Percentiles rank a stretch among this genome's conserved stretches.
These are phyloP conservation scores for Leccinum idahoense DNA, from an alignment of 1,284 basidiomycete species.

Conservation along the genomic window DNA sequence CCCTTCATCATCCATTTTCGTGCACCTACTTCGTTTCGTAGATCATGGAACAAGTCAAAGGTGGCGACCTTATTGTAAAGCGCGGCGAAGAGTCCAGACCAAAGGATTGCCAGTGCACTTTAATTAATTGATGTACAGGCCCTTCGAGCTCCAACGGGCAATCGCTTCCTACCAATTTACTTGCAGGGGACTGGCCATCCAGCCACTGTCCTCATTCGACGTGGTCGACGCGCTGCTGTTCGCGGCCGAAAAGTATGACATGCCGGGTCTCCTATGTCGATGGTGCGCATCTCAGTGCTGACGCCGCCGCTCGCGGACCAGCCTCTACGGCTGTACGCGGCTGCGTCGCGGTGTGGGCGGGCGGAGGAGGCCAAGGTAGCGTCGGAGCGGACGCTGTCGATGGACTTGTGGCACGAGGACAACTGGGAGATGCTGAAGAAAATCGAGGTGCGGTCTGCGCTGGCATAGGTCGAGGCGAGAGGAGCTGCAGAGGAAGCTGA, in stretches of 20 bases:
- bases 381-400: slow-evolving; percentile 43
- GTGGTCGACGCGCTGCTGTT: slow-evolving; percentile 49
- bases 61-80: no score
- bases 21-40: no score
- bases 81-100: no score
- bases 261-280: slow-evolving; percentile 52
- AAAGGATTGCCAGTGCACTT: no score
- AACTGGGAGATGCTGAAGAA: slow-evolving; percentile 42
- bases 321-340: slow-evolving; percentile 52
- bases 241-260: slow-evolving; percentile 65
- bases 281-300: slow-evolving; percentile 49
- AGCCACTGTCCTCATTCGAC: slow-evolving; percentile 46
- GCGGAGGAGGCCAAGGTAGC: slow-evolving; percentile 40
- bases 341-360: slow-evolving; percentile 57
- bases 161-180: no score
- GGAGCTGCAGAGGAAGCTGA: slow-evolving; percentile 41
- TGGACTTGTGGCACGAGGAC: slow-evolving; percentile 44
- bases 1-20: no score
- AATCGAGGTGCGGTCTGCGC: slow-evolving; percentile 45
- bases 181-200: slow-evolving; percentile 35
- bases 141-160: no score
- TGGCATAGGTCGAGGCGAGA: slow-evolving; percentile 48
- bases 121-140: no score
- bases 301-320: slow-evolving; percentile 42
- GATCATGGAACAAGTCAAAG: no score